These are phyloP conservation scores for Adenanthera pavonina DNA, from an alignment of 306 rosid species.

Conservation along the genomic window DNA sequence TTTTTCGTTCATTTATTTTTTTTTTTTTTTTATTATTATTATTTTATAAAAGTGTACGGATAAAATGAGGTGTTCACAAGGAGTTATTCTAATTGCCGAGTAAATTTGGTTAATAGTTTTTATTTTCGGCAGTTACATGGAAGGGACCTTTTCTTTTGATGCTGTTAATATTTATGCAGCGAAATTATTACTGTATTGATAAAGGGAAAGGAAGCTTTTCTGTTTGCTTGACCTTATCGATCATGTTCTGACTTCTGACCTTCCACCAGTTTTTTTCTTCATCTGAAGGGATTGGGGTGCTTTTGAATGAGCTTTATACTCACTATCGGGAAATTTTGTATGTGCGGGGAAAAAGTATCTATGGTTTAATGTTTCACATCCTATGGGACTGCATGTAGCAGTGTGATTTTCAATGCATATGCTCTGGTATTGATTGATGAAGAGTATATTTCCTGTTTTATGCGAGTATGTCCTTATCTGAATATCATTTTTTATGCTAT, in stretches of 20 bases:
- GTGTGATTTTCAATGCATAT: background rate
- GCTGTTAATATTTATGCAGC: background rate
- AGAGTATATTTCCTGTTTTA: background rate
- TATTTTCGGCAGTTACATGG: background rate
- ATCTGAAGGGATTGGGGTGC: background rate
- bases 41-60: too few species aligned
- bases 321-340: background rate
- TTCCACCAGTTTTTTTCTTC: background rate
- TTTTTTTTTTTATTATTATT: too few species aligned
- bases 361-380: background rate
- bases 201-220: background rate
- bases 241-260: background rate
- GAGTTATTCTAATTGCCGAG: background rate
- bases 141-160: background rate
- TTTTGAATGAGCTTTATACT: background rate
- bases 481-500: background rate
- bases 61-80: too few species aligned
- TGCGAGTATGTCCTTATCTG: background rate
- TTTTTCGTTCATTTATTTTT: too few species aligned
- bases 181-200: background rate
- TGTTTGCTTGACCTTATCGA: background rate
- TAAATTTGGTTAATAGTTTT: background rate
- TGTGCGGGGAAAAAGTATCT: background rate
- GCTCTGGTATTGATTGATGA: background rate
- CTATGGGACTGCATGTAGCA: background rate